These are phyloP conservation scores for Aspergillus pseudotamarii DNA, from an alignment of 2,329 filamentous ascomycete genomes.

Conservation along the genomic window DNA sequence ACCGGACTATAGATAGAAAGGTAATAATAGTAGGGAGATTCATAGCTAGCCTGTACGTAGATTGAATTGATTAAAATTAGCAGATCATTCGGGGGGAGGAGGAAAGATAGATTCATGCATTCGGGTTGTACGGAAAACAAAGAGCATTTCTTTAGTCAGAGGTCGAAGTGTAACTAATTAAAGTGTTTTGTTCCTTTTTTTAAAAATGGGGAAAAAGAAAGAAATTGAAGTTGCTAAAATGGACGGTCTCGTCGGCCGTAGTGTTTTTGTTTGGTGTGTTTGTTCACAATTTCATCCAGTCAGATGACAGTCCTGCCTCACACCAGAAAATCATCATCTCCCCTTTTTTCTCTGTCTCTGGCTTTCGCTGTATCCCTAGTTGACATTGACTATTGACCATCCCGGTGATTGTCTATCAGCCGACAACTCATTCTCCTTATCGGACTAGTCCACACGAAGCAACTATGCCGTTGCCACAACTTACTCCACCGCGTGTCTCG, in stretches of 20 bases:
- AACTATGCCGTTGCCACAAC: conserved; percentile 3
- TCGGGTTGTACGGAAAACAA: background rate
- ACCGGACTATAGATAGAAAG: background rate
- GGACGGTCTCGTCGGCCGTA: background rate
- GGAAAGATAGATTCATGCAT: background rate
- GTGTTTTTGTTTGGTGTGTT: background rate
- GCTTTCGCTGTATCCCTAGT: background rate
- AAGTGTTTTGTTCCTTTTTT: no score
- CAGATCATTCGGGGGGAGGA: background rate
- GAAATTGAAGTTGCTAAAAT: background rate
- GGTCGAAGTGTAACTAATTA: background rate
- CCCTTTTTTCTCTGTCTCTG: background rate
- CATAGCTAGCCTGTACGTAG: background rate
- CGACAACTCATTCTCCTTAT: background rate
- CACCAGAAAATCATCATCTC: background rate
- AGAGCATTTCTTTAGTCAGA: background rate
- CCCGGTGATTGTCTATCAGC: background rate
- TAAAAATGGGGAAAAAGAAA: no score
- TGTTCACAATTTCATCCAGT: background rate
- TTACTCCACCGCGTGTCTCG: conserved; percentile 1
- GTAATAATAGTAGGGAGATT: background rate
- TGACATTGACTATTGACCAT: no score
- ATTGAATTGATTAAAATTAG: background rate
- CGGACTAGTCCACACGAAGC: background rate
- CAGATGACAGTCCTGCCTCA: background rate